These are phyloP conservation scores for Pythium chondricola DNA, from an alignment of 352 stramenopile genomes.

Conservation along the genomic window DNA sequence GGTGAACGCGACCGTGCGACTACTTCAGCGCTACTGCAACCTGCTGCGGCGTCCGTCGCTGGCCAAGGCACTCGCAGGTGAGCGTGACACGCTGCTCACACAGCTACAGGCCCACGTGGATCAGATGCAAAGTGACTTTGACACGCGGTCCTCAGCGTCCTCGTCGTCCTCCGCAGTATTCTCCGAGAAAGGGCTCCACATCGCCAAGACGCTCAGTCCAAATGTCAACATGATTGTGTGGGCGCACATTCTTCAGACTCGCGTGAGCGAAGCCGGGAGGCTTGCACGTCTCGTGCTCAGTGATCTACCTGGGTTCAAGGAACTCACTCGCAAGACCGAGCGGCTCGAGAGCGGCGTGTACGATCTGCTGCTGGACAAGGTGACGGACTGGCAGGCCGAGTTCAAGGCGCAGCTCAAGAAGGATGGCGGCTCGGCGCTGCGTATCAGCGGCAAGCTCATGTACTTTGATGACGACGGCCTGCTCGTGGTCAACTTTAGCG, in stretches of 20 bases:
- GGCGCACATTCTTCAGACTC: constrained; percentile 62
- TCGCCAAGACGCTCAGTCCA: constrained; percentile 78
- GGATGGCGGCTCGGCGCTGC: constrained; percentile 51
- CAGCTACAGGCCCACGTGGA: constrained; percentile 84
- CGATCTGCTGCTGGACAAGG: constrained; percentile 66
- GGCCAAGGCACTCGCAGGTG: constrained; percentile 56
- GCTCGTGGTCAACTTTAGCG: constrained; percentile 91
- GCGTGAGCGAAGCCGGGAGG: constrained; percentile 47
- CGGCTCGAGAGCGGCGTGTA: constrained; percentile 44
- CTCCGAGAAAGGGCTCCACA: constrained; percentile 27
- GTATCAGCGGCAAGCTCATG: constrained; percentile 85
- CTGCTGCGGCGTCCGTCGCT: constrained; percentile 79
- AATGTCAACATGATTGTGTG: constrained; percentile 84
- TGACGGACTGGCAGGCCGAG: constrained; percentile 84
- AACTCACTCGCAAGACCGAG: constrained; percentile 49
- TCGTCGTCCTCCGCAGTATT: not conserved
- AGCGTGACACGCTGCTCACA: constrained; percentile 85
- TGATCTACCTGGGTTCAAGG: constrained; percentile 58
- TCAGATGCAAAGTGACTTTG: constrained; percentile 85
- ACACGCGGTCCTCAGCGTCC: constrained; percentile 27
- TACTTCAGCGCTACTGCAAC: constrained; percentile 84
- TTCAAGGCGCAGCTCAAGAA: constrained; percentile 59
- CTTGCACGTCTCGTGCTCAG: constrained; percentile 48
- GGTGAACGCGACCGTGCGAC: constrained; percentile 55
- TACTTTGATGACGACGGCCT: constrained; percentile 87